Base-by-base conservation (phyloP, 441 rosid species). In the Pelargonium fulgidum region DNA sequence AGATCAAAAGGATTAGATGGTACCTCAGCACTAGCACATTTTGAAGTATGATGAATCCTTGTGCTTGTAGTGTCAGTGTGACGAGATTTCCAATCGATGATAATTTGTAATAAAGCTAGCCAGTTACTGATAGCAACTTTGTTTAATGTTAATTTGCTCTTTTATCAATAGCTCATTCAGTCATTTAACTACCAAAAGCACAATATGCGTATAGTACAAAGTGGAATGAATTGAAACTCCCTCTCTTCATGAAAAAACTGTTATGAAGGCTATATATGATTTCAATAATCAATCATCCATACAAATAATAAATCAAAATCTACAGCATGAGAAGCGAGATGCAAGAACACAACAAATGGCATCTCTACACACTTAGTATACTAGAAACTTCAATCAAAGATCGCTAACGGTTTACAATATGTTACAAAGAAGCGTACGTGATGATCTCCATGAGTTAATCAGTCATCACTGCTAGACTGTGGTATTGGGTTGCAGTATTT, bases 401-500 rank as follows among this genome's bases (percentile, higher is more conserved):
- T 66, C 69, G 66, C 67, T 68, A 69, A 76, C 54, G 67, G 76
- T 77, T 74, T 77, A 14, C 71, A 41, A 42, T 69, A 76, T 76
- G 65, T 70, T 80, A 73, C 76, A 81, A 33, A 67, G 70, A 70
- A 47, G 26, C 71, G 67, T 79, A 68, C 65, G 42, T 17, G 26
- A 63, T 16, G 22, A 73, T 67, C 78, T 73, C 68, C 73, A 62
- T 14, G 65, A 76, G 69, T 26, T 69, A 64, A 70, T 71, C 50
- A 26, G 62, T 77, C 77, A 36, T 62, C 56, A 62, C 6, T 48
- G 67, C 85, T 83, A 82, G 74, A 59, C 77, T 62, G 83, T 79
- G 62, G 84, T 71, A 76, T 90, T 86, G 69, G 84, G 85, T 77
- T 90, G 97, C 77, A 93, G 80, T 72, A 84, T 76, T 78, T 90